Conservation (phyloP, 73 alveolate species). For the Blepharisma stoltei region DNA sequence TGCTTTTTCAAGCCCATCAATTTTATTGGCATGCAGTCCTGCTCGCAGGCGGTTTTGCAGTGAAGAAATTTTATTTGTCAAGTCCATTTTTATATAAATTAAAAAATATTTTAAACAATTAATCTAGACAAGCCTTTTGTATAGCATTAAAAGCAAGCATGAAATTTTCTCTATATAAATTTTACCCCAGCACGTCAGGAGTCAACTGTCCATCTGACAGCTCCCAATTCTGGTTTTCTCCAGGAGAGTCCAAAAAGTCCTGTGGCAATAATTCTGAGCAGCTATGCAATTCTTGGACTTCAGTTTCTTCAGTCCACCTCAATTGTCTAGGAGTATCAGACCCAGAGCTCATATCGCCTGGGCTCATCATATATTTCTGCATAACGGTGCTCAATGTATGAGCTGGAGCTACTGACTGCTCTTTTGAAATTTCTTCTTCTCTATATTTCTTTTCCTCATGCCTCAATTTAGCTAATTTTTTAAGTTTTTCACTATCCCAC, state of each 20-base stretch:
- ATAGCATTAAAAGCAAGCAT: too few relatives aligned
- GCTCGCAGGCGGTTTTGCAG: slow-evolving; percentile 54
- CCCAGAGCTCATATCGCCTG: background rate
- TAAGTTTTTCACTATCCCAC: background rate
- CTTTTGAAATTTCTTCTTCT: slow-evolving; percentile 18
- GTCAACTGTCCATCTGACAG: too few relatives aligned
- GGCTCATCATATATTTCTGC: slow-evolving; percentile 21
- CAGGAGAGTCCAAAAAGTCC: background rate
- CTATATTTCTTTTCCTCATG: background rate
- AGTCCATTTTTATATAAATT: slow-evolving; percentile 54
- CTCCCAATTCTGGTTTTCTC: background rate
- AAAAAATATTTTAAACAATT: too few relatives aligned
- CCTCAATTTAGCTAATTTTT: background rate
- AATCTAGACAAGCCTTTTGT: too few relatives aligned
- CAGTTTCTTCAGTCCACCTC: background rate
- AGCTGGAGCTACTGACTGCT: background rate
- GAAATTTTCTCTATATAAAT: too few relatives aligned
- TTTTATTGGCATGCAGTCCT: slow-evolving; percentile 56
- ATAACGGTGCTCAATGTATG: slow-evolving; percentile 4
- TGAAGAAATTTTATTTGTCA: slow-evolving; percentile 53
- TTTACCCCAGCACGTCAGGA: too few relatives aligned
- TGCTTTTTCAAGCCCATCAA: slow-evolving; percentile 43
- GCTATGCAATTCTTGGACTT: background rate
- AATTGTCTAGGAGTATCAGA: background rate
- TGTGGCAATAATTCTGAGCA: background rate